A percentile compares a stretch with the other conserved stretches of the same genome.
Conservation (phyloP, 2,329 filamentous ascomycete species). For the Bipolaris sorokiniana region DNA sequence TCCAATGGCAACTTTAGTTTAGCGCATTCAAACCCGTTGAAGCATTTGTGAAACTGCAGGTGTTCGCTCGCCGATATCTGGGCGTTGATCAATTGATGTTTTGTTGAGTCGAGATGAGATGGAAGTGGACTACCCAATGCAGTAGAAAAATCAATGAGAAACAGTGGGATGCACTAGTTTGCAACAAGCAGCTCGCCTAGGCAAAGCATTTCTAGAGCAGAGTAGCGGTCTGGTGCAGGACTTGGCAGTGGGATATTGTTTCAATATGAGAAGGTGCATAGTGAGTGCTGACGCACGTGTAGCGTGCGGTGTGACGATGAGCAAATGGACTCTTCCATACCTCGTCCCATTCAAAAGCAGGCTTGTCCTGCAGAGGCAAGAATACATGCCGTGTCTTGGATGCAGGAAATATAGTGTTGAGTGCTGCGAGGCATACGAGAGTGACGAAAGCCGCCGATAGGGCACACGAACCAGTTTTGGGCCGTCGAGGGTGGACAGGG, state of each 20-base stretch:
- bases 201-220: not conserved
- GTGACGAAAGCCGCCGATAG: slow-evolving; percentile 26
- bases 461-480: slow-evolving; percentile 15
- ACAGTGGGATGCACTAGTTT: not conserved
- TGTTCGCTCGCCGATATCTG: slow-evolving; percentile 35
- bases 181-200: not conserved
- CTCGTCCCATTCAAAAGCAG: slow-evolving; percentile 30
- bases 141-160: not conserved
- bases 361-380: slow-evolving; percentile 5
- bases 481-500: slow-evolving; percentile 16
- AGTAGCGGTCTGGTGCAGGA: slow-evolving; percentile 8
- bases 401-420: slow-evolving; percentile 27
- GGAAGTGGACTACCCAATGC: slow-evolving; percentile 3
- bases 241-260: not conserved
- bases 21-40: slow-evolving; percentile 42
- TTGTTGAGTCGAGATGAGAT: not conserved
- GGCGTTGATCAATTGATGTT: slow-evolving; percentile 18
- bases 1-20: slow-evolving; percentile 46
- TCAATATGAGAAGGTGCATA: slow-evolving; percentile 13
- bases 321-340: slow-evolving; percentile 25
- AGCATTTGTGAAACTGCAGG: slow-evolving; percentile 43
- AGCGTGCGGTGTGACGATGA: slow-evolving; percentile 1
- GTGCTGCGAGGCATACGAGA: slow-evolving; percentile 24
- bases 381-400: slow-evolving; percentile 14
- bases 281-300: slow-evolving; percentile 11